Conservation (phyloP, 345 rosid genomes). For the Alliaria petiolata region DNA sequence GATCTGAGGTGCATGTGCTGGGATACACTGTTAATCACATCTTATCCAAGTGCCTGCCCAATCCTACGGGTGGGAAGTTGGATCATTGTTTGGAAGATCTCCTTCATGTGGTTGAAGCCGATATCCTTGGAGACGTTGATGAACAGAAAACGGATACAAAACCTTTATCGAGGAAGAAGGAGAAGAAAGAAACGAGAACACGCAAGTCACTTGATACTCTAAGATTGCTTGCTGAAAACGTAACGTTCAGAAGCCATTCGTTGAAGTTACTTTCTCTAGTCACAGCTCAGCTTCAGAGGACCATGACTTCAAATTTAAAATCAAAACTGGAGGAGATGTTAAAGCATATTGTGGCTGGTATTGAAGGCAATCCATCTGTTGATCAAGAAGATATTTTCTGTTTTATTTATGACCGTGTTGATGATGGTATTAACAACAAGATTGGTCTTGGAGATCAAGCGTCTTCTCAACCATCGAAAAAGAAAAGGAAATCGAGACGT, state of each 20-base stretch:
- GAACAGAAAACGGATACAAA: conserved; percentile 56
- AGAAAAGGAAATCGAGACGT: conserved; percentile 18
- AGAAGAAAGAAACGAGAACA: conserved; percentile 64
- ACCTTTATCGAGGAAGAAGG: neutral
- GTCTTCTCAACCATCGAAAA: conserved; percentile 18
- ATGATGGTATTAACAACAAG: conserved; percentile 49
- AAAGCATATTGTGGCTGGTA: conserved; percentile 61
- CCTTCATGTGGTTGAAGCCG: conserved; percentile 54
- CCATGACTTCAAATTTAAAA: conserved; percentile 61
- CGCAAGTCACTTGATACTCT: conserved; percentile 64
- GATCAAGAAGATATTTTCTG: conserved; percentile 60
- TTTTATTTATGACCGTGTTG: conserved; percentile 59
- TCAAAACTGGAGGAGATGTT: conserved; percentile 61
- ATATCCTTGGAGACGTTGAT: conserved; percentile 72
- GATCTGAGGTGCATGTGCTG: conserved; percentile 71
- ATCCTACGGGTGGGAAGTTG: conserved; percentile 42
- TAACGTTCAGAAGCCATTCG: conserved; percentile 63
- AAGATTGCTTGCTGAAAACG: conserved; percentile 56
- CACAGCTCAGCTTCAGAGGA: conserved; percentile 50
- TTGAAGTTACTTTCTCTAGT: conserved; percentile 58
- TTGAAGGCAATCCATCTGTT: conserved; percentile 67
- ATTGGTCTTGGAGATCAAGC: conserved; percentile 29
- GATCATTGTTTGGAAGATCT: conserved; percentile 78
- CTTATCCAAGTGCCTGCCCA: conserved; percentile 46
- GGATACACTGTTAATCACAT: conserved; percentile 63